Evolutionary conservation across 2,329 filamentous ascomycete genomes (phyloP).

Genomic region (Neofusicoccum ribis): DNA sequence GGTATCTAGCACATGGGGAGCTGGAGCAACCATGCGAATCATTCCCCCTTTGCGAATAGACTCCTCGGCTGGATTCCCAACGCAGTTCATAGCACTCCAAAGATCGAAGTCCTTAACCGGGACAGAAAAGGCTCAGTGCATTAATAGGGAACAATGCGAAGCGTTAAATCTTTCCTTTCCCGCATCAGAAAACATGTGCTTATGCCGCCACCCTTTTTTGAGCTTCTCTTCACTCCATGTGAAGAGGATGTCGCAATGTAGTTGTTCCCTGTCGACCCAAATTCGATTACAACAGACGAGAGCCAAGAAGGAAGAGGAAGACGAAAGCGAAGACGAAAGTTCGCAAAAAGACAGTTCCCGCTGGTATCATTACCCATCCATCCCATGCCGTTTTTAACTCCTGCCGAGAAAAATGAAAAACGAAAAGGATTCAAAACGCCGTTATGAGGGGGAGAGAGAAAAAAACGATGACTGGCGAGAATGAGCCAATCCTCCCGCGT

Average conservation of each 20-base stretch:
- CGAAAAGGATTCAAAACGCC: background rate
- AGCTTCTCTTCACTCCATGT: background rate
- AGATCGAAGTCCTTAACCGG: too few species aligned
- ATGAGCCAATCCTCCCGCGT: background rate
- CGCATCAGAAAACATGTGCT: background rate
- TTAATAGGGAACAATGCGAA: background rate
- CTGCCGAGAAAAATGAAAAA: background rate
- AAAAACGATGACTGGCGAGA: background rate
- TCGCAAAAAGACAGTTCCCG: background rate
- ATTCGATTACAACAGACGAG: background rate
- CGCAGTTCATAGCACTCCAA: too few species aligned
- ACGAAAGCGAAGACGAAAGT: background rate
- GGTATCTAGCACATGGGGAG: too few species aligned
- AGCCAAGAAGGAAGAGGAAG: background rate
- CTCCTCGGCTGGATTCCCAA: too few species aligned
- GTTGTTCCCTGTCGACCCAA: background rate
- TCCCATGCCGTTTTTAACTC: slow-evolving; percentile 11
- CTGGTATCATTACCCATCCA: slow-evolving; percentile 13
- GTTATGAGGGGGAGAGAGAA: background rate
- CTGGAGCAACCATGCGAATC: too few species aligned
- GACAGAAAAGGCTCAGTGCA: background rate
- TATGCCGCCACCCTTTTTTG: background rate
- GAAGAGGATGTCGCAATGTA: background rate
- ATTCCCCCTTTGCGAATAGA: too few species aligned
- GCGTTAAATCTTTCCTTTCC: background rate